Conservation (phyloP, 805 yeast species). For the Priceomyces castillae region DNA sequence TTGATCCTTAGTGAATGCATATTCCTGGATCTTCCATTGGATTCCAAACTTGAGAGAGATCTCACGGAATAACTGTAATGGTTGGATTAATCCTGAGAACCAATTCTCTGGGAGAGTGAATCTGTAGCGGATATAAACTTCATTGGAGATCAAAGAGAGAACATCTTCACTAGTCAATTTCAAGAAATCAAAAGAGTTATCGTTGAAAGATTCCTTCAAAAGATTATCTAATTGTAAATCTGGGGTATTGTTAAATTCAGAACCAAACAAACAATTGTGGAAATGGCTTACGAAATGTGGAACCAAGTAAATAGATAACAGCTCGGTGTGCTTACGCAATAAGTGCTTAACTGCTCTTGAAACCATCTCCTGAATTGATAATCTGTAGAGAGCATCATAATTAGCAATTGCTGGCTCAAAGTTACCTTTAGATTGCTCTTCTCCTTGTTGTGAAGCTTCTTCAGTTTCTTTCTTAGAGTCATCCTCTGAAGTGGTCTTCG, state of each 20-base stretch:
- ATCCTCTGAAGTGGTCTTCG: slow-evolving; percentile 9
- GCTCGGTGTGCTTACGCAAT: slow-evolving; percentile 47
- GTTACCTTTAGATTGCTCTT: slow-evolving; percentile 32
- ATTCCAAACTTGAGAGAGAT: slow-evolving; percentile 78
- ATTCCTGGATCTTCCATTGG: slow-evolving; percentile 66
- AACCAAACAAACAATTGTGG: slow-evolving; percentile 68
- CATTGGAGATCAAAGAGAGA: slow-evolving; percentile 42
- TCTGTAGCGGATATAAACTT: slow-evolving; percentile 65
- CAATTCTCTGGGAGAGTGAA: slow-evolving; percentile 51
- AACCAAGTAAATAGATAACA: slow-evolving; percentile 52
- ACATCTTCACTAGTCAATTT: slow-evolving; percentile 48
- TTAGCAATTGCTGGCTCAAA: slow-evolving; percentile 43
- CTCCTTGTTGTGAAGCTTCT: slow-evolving; percentile 6
- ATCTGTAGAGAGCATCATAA: slow-evolving; percentile 45
- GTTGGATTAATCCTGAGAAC: slow-evolving; percentile 32
- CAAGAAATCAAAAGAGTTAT: slow-evolving; percentile 27
- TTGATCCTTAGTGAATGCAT: slow-evolving; percentile 46
- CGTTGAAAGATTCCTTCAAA: slow-evolving; percentile 33
- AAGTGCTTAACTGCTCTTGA: slow-evolving; percentile 78
- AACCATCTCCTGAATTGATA: slow-evolving; percentile 66
- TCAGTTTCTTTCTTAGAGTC: not conserved
- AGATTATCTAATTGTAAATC: slow-evolving; percentile 40
- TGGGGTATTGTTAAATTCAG: slow-evolving; percentile 39
- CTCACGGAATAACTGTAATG: slow-evolving; percentile 59
- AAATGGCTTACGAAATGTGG: slow-evolving; percentile 65